Evolutionary conservation across 345 rosid species (phyloP).

Genomic region (Syzygium aromaticum): DNA sequence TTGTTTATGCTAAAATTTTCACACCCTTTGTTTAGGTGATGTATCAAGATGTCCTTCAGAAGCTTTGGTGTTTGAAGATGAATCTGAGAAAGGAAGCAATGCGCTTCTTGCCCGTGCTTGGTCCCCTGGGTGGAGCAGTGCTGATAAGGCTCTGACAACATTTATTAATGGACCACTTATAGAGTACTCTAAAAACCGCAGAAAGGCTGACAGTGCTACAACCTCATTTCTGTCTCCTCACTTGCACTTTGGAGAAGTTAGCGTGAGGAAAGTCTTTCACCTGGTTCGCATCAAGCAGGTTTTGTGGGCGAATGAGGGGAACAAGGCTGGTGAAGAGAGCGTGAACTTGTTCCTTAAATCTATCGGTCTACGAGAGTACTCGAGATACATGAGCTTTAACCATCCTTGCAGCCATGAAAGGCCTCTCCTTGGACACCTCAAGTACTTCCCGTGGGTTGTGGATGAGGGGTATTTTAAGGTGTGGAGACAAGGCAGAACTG

Average conservation of each 20-base stretch:
- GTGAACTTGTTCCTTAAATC: conserved; percentile 90
- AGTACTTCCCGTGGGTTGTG: conserved; percentile 89
- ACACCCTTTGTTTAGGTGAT: conserved; percentile 46
- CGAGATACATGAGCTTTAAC: conserved; percentile 88
- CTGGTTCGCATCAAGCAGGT: conserved; percentile 90
- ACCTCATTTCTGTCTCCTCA: conserved; percentile 96
- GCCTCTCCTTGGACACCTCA: conserved; percentile 92
- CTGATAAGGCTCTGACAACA: conserved; percentile 79
- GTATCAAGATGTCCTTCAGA: conserved; percentile 60
- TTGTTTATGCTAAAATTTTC: background rate
- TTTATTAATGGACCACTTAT: conserved; percentile 80
- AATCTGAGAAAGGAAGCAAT: conserved; percentile 90
- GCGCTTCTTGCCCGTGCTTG: conserved; percentile 97
- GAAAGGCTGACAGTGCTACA: conserved; percentile 97
- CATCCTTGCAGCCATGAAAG: conserved; percentile 91
- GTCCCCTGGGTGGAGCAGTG: conserved; percentile 98
- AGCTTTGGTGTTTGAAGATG: conserved; percentile 75
- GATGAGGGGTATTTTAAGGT: conserved; percentile 87
- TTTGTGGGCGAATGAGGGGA: conserved; percentile 91
- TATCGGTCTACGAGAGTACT: conserved; percentile 92
- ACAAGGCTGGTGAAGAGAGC: conserved; percentile 86
- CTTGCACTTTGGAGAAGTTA: conserved; percentile 95
- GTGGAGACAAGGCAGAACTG: conserved; percentile 99
- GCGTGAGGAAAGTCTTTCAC: conserved; percentile 93
- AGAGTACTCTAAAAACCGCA: conserved; percentile 79